Base-by-base conservation (phyloP, 1,139 yeast species). In the Zygosaccharomyces pseudobailii region DNA sequence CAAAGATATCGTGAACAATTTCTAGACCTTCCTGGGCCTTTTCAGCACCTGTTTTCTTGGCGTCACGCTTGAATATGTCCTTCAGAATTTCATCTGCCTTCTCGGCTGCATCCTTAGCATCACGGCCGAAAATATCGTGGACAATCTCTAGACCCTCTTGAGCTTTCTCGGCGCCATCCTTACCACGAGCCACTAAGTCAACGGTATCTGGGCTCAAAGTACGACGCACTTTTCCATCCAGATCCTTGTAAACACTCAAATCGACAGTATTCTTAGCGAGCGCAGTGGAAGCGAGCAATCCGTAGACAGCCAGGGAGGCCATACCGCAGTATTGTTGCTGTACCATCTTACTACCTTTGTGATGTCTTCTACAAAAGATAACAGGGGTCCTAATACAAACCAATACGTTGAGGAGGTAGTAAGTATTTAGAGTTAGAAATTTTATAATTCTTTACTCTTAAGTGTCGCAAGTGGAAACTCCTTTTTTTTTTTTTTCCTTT, bases 191-290 rank as follows among this genome's bases (percentile, higher is more conserved):
- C 8, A 20, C 3, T 25, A 38, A 19, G 17, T 27, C 34, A 20
- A 38, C 41, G 19, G 34, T 28, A 8, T 38, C 41, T 27, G 41
- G 41, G 13, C 41, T 38, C 24, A 38, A 27, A 17, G 30, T 27
- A n/a, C 32, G 36, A 10, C 40, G 48, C 10, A 46, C n/a, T 28
- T 36, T 50, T 5, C 53, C 53, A 22, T 48, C 32, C 34, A 30
- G 35, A 31, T 52, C 54, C 27, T 39, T 46, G 31, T 27, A 44
- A 5, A 47, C 25, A 25, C 36, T 33, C 27, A 50, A 30, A 22
- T 40, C 37, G 4, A 48, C 51, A 9, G 48, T 35, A 25, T 52
- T 50, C 27, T 50, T 52, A 7, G 42, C 42, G 10, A 30, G 27
- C 6, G 33, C 46, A 7, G 21, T 23, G 21, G 46, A 38, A 20